A percentile compares a stretch with the other conserved stretches of the same genome.
phyloP scores from a whole-genome alignment of 805 yeast genomes.

The Candida peoriensis region DNA sequence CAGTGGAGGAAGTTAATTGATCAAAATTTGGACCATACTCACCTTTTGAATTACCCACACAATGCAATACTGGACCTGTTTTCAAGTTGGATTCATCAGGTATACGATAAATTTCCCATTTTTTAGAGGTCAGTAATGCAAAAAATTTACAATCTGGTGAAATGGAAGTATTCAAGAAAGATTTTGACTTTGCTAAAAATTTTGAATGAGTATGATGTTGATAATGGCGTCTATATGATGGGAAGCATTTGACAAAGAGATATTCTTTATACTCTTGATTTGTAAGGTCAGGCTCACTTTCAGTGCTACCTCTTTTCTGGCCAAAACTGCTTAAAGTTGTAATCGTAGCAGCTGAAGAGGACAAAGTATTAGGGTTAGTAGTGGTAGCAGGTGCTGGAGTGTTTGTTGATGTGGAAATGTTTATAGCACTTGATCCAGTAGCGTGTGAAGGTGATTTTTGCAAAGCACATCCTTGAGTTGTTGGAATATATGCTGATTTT shows the following conservation, averaged over 20 bases:
- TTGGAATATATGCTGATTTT: neutral
- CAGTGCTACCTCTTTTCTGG: no score
- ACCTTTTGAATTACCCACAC: conserved; percentile 66
- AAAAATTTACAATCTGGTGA: conserved; percentile 62
- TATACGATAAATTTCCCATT: conserved; percentile 71
- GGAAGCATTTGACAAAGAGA: conserved; percentile 75
- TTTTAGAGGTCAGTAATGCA: conserved; percentile 59
- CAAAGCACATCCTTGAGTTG: neutral
- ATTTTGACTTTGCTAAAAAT: conserved; percentile 41
- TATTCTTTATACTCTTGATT: conserved; percentile 46
- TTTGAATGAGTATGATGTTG: conserved; percentile 50
- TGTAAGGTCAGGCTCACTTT: no score
- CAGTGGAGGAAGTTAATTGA: conserved; percentile 26
- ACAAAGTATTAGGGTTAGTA: no score
- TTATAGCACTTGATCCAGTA: neutral
- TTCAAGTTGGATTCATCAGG: conserved; percentile 28
- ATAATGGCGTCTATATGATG: conserved; percentile 62
- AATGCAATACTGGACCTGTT: conserved; percentile 48
- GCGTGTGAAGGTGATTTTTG: neutral
- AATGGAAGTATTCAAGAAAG: conserved; percentile 51
- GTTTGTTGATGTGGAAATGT: neutral
- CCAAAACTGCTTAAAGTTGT: conserved; percentile 16
- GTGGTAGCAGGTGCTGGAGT: no score
- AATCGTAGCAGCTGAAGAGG: neutral
- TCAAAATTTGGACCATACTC: conserved; percentile 56